These are phyloP conservation scores for Pezicula rhizophila DNA, from an alignment of 2,329 filamentous ascomycete genomes.

Conservation along the genomic window DNA sequence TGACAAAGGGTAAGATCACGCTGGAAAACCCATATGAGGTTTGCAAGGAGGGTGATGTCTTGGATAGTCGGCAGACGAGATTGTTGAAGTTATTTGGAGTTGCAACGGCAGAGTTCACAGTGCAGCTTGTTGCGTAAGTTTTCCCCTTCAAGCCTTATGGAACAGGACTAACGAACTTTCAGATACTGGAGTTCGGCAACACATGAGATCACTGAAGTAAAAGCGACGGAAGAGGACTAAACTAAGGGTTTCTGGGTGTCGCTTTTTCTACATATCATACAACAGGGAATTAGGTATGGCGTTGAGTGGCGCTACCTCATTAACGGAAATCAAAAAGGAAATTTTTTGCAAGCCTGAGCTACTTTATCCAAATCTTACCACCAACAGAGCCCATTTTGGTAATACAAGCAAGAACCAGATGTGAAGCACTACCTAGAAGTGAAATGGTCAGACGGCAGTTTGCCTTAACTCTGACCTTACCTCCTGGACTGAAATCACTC, in stretches of 20 bases:
- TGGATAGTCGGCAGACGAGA: constrained; percentile 89
- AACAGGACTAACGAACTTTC: neutral
- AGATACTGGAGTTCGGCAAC: constrained; percentile 59
- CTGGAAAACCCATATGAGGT: constrained; percentile 51
- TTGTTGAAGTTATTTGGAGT: constrained; percentile 91
- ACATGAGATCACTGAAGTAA: constrained; percentile 53
- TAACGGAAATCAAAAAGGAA: constrained; percentile 22
- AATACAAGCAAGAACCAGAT: constrained; percentile 24
- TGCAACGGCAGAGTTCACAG: constrained; percentile 82
- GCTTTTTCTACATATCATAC: constrained; percentile 26
- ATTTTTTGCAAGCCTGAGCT: constrained; percentile 19
- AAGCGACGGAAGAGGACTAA: constrained; percentile 36
- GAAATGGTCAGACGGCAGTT: constrained; percentile 23
- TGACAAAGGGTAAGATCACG: constrained; percentile 83
- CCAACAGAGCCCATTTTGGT: constrained; percentile 16
- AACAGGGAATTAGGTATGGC: constrained; percentile 23
- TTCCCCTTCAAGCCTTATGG: neutral
- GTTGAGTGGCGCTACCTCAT: constrained; percentile 27
- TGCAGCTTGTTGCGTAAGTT: constrained; percentile 67
- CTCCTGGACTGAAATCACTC: constrained; percentile 28
- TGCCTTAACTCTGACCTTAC: constrained; percentile 53
- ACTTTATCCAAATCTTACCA: constrained; percentile 21
- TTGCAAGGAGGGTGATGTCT: constrained; percentile 75
- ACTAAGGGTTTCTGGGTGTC: constrained; percentile 9
- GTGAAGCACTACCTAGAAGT: constrained; percentile 12